Base-by-base conservation (phyloP, 768 basidiomycete genomes). In the Solioccasus polychromus region DNA sequence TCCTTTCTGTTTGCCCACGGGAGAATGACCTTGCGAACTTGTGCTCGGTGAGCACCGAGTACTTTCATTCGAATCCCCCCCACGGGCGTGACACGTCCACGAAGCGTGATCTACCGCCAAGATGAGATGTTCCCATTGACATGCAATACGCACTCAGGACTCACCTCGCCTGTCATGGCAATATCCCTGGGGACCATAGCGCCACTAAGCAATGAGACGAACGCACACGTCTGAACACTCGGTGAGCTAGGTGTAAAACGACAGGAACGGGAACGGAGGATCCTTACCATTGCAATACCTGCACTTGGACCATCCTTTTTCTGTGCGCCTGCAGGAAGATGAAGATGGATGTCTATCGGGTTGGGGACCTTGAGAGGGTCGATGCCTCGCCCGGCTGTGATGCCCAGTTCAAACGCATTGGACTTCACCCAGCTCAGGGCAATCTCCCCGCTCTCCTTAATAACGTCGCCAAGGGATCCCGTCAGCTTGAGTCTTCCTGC, bases 261-360 rank as follows among this genome's bases (percentile, higher is more conserved):
- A 35, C 8, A 35, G 26, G 11, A 26, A 11, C 26, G 23, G 19
- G 10, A 14, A 7, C n/a, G 28, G 38, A 2, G 2, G 14, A 36
- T 59, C 4, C 72, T 47, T 50, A 90, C 88, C 81, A 94, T 92
- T 1, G 89, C 88, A 19, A 94, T 75, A 2, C 92, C 92, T 1
- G 92, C 92, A 58, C 87, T 90, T 0, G 92, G 92, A 0, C 93
- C 92, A 57, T 95, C 92, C 70, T 95, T 96, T 76, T 84, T 91
- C 65, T 92, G 87, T 2, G 91, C 88, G 0, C 93, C 94, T 1
- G 88, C 78, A 1, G 93, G 94, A 8, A 95, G 71, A 60, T 96
- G 93, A 14, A 93, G 69, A 57, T 97, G 93, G 9, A 97, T 70
- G 59, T 97, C 92, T 36, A 92, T 78, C 18, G 73, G 66, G 41